Conservation (phyloP, 2,329 filamentous ascomycete species). For the Aspergillus pseudoglaucus region DNA sequence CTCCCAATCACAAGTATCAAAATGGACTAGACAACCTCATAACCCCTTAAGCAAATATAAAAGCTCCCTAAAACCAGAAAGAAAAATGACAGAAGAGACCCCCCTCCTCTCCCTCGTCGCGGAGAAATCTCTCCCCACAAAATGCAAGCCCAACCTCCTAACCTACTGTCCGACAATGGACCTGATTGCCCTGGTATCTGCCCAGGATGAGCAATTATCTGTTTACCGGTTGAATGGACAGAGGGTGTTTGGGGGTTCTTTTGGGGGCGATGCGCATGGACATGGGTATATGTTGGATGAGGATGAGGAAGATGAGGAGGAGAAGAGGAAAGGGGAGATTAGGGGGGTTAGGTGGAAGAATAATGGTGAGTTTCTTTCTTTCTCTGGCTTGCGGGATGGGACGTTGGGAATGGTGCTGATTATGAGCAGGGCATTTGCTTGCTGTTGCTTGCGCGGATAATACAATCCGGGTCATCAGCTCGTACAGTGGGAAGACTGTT, state of each 20-base stretch:
- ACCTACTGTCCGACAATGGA: constrained; percentile 81
- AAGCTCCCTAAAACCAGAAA: not conserved
- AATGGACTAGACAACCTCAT: not conserved
- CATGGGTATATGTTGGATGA: constrained; percentile 21
- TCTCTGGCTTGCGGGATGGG: constrained; percentile 2
- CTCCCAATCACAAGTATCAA: not conserved
- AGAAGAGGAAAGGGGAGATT: constrained; percentile 22
- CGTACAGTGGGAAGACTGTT: constrained; percentile 75
- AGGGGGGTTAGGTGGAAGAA: constrained; percentile 57
- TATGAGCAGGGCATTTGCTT: constrained; percentile 54
- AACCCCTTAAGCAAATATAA: not conserved
- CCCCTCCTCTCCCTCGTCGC: constrained; percentile 34
- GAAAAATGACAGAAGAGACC: constrained; percentile 7
- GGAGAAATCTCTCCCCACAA: constrained; percentile 35
- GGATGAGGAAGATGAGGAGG: constrained; percentile 31
- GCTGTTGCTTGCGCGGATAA: constrained; percentile 81
- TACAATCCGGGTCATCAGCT: constrained; percentile 65
- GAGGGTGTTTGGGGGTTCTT: constrained; percentile 50
- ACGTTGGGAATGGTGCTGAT: constrained; percentile 2
- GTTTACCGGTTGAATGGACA: constrained; percentile 77
- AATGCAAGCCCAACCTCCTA: constrained; percentile 46
- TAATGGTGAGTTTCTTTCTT: constrained; percentile 48
- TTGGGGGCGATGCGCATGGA: constrained; percentile 29
- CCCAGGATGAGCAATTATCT: constrained; percentile 60
- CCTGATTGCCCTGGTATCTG: constrained; percentile 61